Evolutionary conservation across 192 early-diverging fungal genomes (phyloP).

Genomic region (Gonapodya prolifera): DNA sequence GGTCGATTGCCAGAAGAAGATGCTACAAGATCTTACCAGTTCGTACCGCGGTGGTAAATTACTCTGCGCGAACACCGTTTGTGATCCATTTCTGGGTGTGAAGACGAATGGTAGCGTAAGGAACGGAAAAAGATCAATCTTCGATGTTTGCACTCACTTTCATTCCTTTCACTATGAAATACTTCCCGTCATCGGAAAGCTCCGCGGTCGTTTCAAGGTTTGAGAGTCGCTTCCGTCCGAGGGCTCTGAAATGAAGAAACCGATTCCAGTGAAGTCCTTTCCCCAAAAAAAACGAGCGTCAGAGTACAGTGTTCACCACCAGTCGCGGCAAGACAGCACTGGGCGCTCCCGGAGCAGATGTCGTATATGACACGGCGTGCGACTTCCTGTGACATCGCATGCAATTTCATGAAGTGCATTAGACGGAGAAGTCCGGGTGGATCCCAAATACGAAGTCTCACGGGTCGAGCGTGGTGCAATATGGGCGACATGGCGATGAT

Average conservation of each 20-base stretch:
- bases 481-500: constrained; percentile 64
- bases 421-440: no score
- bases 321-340: constrained; percentile 69
- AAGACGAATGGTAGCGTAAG: not conserved
- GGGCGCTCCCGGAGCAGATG: constrained; percentile 53
- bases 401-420: no score
- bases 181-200: no score
- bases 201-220: constrained; percentile 52
- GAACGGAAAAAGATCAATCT: not conserved
- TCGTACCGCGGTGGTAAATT: constrained; percentile 32
- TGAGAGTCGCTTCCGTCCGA: constrained; percentile 55
- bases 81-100: constrained; percentile 78
- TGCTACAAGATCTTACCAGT: no score
- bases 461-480: constrained; percentile 53
- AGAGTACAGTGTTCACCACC: no score
- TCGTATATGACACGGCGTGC: constrained; percentile 48
- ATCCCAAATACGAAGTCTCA: no score
- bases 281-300: no score
- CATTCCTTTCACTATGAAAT: not conserved
- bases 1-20: no score
- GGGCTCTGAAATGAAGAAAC: no score
- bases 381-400: constrained; percentile 53
- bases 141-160: not conserved
- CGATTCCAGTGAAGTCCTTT: no score
- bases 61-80: constrained; percentile 70